Evolutionary conservation across 176 grass and related monocot genomes (phyloP).

Genomic region (Phyllostachys edulis): DNA sequence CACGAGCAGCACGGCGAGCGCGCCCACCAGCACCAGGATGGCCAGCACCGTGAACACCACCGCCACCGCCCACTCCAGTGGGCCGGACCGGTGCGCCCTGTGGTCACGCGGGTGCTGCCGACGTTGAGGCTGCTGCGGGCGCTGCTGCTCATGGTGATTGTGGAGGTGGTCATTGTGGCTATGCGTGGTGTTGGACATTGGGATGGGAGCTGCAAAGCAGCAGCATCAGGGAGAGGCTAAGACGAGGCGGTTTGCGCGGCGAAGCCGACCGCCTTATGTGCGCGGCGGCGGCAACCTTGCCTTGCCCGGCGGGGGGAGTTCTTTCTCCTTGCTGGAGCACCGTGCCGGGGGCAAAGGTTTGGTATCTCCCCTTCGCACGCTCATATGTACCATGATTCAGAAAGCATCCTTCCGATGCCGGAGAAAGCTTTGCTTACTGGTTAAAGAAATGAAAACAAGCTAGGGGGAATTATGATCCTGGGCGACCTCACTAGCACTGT

Average conservation of each 20-base stretch:
- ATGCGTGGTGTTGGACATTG: not conserved
- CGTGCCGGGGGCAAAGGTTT: constrained; percentile 31
- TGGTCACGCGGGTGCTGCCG: not conserved
- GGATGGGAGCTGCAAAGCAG: not conserved
- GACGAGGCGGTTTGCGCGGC: not conserved
- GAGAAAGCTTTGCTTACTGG: constrained; percentile 27
- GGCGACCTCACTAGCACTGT: constrained; percentile 21
- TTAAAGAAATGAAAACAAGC: constrained; percentile 37
- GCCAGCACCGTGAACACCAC: constrained; percentile 57
- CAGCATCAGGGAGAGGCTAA: not conserved
- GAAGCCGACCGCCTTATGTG: not conserved
- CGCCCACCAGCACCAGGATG: constrained; percentile 35
- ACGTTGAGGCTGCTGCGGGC: not conserved
- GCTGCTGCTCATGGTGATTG: not conserved
- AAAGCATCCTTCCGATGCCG: not conserved
- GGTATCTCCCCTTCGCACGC: constrained; percentile 32
- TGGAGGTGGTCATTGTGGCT: not conserved
- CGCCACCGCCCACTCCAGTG: constrained; percentile 34
- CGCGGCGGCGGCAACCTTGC: not conserved
- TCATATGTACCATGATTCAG: not conserved
- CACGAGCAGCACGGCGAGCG: constrained; percentile 40
- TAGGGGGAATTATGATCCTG: constrained; percentile 29
- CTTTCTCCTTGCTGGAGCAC: constrained; percentile 10
- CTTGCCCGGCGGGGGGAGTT: constrained; percentile 13
- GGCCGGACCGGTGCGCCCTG: constrained; percentile 1